Evolutionary conservation across 1,284 basidiomycete genomes (phyloP).

Genomic region (Fistulinella cinereoalba): DNA sequence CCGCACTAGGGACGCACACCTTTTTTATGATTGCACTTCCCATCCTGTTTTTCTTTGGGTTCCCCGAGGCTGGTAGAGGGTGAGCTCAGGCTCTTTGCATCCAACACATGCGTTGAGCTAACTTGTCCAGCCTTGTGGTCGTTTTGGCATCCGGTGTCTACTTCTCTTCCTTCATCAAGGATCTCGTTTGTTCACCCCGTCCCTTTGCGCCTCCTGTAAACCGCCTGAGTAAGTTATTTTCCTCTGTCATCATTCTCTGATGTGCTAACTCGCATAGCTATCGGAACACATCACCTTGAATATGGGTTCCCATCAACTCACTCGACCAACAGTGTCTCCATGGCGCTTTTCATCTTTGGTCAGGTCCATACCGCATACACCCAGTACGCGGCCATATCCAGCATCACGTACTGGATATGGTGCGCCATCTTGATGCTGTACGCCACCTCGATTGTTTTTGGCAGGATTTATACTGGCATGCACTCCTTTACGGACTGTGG

Average conservation of each 20-base stretch:
- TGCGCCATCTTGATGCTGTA: constrained; percentile 57
- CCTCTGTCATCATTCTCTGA: background rate
- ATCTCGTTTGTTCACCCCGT: constrained; percentile 87
- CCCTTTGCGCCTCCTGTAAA: constrained; percentile 90
- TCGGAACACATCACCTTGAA: constrained; percentile 82
- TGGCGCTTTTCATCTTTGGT: constrained; percentile 75
- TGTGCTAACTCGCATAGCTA: constrained; percentile 49
- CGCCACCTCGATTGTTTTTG: constrained; percentile 79
- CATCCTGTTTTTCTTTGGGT: constrained; percentile 85
- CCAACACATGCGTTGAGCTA: background rate
- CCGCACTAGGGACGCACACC: constrained; percentile 87
- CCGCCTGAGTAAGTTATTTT: constrained; percentile 65
- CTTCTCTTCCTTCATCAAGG: constrained; percentile 81
- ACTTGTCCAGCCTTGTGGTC: constrained; percentile 55
- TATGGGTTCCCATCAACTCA: constrained; percentile 98
- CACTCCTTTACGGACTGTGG: constrained; percentile 81
- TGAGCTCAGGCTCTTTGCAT: constrained; percentile 37
- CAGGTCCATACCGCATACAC: constrained; percentile 49
- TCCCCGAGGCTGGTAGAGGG: constrained; percentile 56
- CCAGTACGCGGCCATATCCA: constrained; percentile 39
- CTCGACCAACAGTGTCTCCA: constrained; percentile 87
- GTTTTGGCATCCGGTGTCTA: constrained; percentile 84
- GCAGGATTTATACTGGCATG: constrained; percentile 90
- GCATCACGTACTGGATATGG: constrained; percentile 42
- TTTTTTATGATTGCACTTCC: constrained; percentile 94